phyloP scores from a whole-genome alignment of 2,329 filamentous ascomycete species.

The Trichoderma sp. region DNA sequence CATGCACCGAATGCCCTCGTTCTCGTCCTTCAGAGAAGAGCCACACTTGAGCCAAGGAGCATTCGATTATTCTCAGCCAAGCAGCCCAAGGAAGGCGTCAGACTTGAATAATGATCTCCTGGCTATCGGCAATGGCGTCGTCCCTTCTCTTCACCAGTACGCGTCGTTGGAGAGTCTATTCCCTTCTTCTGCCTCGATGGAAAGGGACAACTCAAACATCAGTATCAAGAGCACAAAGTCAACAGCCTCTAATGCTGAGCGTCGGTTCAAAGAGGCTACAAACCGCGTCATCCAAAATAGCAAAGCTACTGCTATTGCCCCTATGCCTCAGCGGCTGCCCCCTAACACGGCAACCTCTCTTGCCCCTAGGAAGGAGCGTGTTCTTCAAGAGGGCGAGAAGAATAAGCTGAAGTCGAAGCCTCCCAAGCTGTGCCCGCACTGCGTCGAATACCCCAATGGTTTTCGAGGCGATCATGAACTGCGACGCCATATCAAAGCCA shows the following conservation, averaged over 20 bases:
- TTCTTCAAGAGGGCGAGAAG: slow-evolving; percentile 45
- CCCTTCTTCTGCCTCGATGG: slow-evolving; percentile 44
- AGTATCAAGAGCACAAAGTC: slow-evolving; percentile 48
- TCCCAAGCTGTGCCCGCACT: slow-evolving; percentile 69
- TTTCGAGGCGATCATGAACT: slow-evolving; percentile 88
- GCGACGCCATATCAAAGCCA: slow-evolving; percentile 63
- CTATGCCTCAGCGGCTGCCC: slow-evolving; percentile 44
- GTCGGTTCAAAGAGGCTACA: slow-evolving; percentile 51
- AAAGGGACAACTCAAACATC: slow-evolving; percentile 50
- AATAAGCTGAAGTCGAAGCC: slow-evolving; percentile 63
- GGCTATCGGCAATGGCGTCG: slow-evolving; percentile 44
- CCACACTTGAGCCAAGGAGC: slow-evolving; percentile 30
- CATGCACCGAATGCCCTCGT: slow-evolving; percentile 44
- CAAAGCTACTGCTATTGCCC: slow-evolving; percentile 42
- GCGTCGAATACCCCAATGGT: slow-evolving; percentile 71
- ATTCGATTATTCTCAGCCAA: slow-evolving; percentile 24
- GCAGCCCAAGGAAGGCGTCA: slow-evolving; percentile 34
- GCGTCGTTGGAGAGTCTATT: slow-evolving; percentile 33
- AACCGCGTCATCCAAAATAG: slow-evolving; percentile 49
- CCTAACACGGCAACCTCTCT: slow-evolving; percentile 17
- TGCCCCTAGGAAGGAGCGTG: background rate
- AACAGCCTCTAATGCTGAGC: slow-evolving; percentile 45
- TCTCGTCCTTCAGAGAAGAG: slow-evolving; percentile 38
- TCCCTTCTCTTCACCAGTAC: slow-evolving; percentile 35
- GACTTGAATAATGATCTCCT: slow-evolving; percentile 39